Evolutionary conservation across 306 rosid genomes (phyloP).

Genomic region (Sindora glabra): DNA sequence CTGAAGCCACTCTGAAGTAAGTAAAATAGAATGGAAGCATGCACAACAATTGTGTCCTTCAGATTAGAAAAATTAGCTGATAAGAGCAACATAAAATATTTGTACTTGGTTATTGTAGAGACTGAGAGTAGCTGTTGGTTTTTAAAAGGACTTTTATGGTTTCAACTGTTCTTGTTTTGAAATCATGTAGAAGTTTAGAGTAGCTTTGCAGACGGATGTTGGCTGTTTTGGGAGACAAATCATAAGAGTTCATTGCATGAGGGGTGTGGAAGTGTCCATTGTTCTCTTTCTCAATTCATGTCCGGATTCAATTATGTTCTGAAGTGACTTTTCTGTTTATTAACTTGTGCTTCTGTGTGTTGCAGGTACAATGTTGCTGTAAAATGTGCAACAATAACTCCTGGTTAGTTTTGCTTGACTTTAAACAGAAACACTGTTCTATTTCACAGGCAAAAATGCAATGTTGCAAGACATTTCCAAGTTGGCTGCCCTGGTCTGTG

Average conservation of each 20-base stretch:
- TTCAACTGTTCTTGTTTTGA: not conserved
- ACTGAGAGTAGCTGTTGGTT: not conserved
- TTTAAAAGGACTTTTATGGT: not conserved
- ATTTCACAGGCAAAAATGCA: not conserved
- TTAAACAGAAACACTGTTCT: not conserved
- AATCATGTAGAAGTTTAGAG: not conserved
- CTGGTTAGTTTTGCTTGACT: conserved; percentile 51
- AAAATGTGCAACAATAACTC: conserved; percentile 95
- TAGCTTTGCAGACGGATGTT: too few relatives aligned
- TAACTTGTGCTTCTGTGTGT: conserved; percentile 6
- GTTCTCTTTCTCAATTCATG: not conserved
- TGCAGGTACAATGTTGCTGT: conserved; percentile 91
- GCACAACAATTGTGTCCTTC: not conserved
- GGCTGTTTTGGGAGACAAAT: not conserved
- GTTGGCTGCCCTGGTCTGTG: not conserved
- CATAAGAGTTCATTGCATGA: not conserved
- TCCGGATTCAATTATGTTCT: not conserved
- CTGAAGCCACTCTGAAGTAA: conserved; percentile 85
- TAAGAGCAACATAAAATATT: not conserved
- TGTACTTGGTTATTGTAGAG: not conserved
- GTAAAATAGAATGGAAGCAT: conserved; percentile 16
- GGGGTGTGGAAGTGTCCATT: not conserved
- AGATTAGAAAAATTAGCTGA: not conserved
- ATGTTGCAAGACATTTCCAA: not conserved
- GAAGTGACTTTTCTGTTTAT: not conserved